Base-by-base conservation (phyloP, 225 moss, liverwort and hornwort genomes). In the Physcomitrellopsis africana region DNA sequence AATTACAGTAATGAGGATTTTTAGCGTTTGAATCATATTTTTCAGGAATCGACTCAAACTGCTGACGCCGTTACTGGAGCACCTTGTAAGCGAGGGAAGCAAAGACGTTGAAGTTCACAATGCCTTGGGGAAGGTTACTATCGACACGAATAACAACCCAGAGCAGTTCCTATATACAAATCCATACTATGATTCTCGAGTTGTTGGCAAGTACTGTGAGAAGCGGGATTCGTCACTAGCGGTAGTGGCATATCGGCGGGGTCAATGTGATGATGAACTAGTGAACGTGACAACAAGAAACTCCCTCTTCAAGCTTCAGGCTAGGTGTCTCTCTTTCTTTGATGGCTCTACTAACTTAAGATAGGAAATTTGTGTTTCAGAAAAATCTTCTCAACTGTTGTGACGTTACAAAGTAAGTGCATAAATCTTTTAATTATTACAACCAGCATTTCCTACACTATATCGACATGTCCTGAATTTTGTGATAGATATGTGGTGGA, bases 191-290 rank as follows among this genome's bases (percentile, higher is more conserved):
- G 92, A 96, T 72, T 89, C 96, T 51, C 68, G 82, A 0, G 91
- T 94, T 11, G 94, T 96, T 15, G 94, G 94, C 47, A 94, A 91
- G 73, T 96, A 96, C n/a, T 96, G 96, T 73, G 96, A 96, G 89
- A 92, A 92, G 79, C 86, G 90, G 16, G 96, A 96, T 51, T 91
- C 94, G 27, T 88, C 94, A 10, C 77, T 94, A 45, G 94, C 92
- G 42, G 92, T 96, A 16, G 96, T 94, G 70, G 96, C 96, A n/a
- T 96, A 96, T 47, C 80, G 94, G 66, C 86, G 92, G 68, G 96
- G 94, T 18, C 89, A 89, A 22, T 94, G 96, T 67, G 96, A 96
- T 48, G 96, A 92, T 57, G 96, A 96, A 80, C 90, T 96, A 65
- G 96, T 96, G 54, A 94, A 86, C 63, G 94, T 96, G 17, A 96